phyloP scores from a whole-genome alignment of 148 eudicot species.

The Cornus controversa region DNA sequence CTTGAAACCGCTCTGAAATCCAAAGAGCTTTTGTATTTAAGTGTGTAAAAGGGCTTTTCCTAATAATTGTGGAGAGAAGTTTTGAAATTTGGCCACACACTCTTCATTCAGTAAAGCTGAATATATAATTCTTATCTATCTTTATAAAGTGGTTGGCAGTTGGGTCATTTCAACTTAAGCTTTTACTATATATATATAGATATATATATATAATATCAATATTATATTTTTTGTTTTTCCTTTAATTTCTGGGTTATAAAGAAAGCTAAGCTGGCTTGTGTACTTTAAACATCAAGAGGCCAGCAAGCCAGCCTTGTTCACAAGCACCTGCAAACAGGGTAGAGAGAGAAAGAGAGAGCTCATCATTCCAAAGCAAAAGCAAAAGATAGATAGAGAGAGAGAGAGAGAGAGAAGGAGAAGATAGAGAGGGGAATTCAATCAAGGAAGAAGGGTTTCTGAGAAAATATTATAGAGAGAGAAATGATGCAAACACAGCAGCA shows the following conservation, averaged over 20 bases:
- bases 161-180: constrained; percentile 11
- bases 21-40: no score
- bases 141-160: constrained; percentile 11
- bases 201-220: neutral
- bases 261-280: neutral
- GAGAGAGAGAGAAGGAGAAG: neutral
- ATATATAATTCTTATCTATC: neutral
- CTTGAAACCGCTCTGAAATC: no score
- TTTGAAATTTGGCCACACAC: constrained; percentile 1
- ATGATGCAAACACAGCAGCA: constrained; percentile 36
- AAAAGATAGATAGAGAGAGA: neutral
- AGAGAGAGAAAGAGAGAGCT: neutral
- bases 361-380: constrained; percentile 16
- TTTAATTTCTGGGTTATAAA: neutral
- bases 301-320: constrained; percentile 14
- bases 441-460: constrained; percentile 17
- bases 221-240: neutral
- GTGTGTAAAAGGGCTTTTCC: no score
- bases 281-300: neutral
- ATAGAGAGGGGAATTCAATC: constrained; percentile 26
- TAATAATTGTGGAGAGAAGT: constrained; percentile 2
- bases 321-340: constrained; percentile 19
- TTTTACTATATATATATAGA: neutral
- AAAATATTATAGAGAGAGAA: neutral
- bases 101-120: neutral